These are phyloP conservation scores for Skeletonema marinoi DNA, from an alignment of 108 stramenopile species.

Conservation along the genomic window DNA sequence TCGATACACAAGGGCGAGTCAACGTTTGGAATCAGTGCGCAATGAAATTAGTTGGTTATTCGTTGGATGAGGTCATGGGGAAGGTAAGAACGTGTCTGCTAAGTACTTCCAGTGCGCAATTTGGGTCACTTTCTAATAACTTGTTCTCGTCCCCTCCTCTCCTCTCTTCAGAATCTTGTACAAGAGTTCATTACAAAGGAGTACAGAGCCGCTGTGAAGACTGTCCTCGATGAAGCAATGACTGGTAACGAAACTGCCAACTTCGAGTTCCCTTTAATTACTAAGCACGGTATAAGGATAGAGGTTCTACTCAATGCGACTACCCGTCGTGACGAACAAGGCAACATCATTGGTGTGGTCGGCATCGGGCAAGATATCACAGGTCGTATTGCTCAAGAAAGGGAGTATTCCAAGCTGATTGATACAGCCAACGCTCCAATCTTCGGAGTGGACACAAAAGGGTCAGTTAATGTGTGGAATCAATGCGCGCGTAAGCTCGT, in stretches of 20 bases:
- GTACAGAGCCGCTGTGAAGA: constrained; percentile 49
- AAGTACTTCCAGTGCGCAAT: constrained; percentile 7
- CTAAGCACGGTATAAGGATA: constrained; percentile 35
- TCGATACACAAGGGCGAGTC: constrained; percentile 71
- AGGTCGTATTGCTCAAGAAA: neutral
- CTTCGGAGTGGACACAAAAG: neutral
- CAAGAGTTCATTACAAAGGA: constrained; percentile 16
- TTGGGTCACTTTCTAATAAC: constrained; percentile 44
- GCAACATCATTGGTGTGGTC: constrained; percentile 49
- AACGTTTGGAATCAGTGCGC: constrained; percentile 69
- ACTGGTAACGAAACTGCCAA: constrained; percentile 45
- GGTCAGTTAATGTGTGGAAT: constrained; percentile 64
- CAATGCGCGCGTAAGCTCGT: constrained; percentile 69
- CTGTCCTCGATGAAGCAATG: constrained; percentile 2
- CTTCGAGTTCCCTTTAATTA: constrained; percentile 39
- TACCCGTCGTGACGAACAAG: constrained; percentile 66
- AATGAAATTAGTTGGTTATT: neutral
- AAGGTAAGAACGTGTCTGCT: constrained; percentile 36
- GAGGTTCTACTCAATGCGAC: constrained; percentile 77
- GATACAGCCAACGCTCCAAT: no score
- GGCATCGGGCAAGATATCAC: constrained; percentile 42
- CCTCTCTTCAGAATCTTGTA: constrained; percentile 17
- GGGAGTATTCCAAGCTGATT: no score
- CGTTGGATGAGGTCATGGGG: no score
- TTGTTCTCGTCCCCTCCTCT: no score